A percentile compares a stretch with the other conserved stretches of the same genome.
Evolutionary conservation across 1,284 basidiomycete genomes (phyloP).

Genomic region (Vanrija sp.): DNA sequence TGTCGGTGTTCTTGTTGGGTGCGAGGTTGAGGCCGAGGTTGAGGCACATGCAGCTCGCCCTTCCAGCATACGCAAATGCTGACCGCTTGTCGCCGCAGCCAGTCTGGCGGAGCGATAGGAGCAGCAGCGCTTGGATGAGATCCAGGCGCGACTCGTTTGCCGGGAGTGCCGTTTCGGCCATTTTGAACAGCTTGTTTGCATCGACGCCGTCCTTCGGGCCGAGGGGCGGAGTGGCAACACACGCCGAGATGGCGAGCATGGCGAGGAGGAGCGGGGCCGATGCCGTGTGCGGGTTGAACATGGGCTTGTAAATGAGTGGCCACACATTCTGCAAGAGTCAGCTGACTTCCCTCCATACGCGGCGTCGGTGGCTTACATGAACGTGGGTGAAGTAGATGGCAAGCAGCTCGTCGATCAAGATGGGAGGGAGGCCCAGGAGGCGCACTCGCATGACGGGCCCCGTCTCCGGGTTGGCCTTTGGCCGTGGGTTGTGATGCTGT

Average conservation of each 20-base stretch:
- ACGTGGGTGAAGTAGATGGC: constrained; percentile 41
- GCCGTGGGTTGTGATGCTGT: too few species aligned
- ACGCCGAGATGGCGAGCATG: constrained; percentile 41
- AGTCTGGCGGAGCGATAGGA: constrained; percentile 49
- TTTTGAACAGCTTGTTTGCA: constrained; percentile 57
- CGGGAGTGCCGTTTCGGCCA: constrained; percentile 35
- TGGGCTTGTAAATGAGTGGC: constrained; percentile 46
- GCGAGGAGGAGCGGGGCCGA: constrained; percentile 34
- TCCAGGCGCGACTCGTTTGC: constrained; percentile 34
- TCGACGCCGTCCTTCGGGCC: constrained; percentile 62
- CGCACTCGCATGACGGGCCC: not conserved
- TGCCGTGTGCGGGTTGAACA: constrained; percentile 37
- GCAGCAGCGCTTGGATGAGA: constrained; percentile 45
- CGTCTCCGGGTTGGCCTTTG: too few species aligned
- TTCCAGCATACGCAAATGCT: constrained; percentile 46
- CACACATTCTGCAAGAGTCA: constrained; percentile 36
- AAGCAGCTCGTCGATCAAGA: constrained; percentile 34
- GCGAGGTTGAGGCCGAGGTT: constrained; percentile 49
- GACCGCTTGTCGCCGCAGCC: constrained; percentile 49
- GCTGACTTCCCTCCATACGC: constrained; percentile 8
- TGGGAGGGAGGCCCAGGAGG: constrained; percentile 25
- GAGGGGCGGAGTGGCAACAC: constrained; percentile 25
- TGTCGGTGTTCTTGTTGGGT: constrained; percentile 17
- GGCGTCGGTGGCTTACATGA: constrained; percentile 23
- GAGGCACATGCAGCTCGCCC: constrained; percentile 48